Conservation (phyloP, 2,329 filamentous ascomycete genomes). For the Xylaria sp. region DNA sequence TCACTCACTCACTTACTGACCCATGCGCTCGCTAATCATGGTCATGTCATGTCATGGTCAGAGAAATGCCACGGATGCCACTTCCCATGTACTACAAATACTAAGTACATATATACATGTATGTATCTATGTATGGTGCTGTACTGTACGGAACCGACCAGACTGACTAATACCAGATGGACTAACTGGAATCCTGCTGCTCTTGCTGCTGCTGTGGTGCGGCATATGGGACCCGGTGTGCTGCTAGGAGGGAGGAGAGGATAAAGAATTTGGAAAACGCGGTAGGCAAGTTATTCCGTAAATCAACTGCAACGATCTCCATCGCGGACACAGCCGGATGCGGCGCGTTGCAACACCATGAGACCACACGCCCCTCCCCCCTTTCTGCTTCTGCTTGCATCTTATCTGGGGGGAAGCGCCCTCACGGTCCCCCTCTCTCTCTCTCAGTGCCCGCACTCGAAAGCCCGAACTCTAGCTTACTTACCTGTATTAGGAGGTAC, state of each 20-base stretch:
- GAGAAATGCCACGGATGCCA: constrained; percentile 13
- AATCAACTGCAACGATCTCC: constrained; percentile 35
- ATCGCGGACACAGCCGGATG: constrained; percentile 34
- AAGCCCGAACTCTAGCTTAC: constrained; percentile 16
- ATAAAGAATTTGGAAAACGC: constrained; percentile 27
- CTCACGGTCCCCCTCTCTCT: not conserved
- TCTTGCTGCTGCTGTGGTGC: constrained; percentile 19
- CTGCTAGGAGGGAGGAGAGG: not conserved
- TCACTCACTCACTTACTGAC: not conserved
- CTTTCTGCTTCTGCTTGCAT: constrained; percentile 29
- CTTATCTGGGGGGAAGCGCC: constrained; percentile 28
- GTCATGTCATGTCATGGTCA: constrained; percentile 18
- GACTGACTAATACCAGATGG: no score
- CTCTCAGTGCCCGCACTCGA: constrained; percentile 22
- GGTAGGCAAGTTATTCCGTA: constrained; percentile 24
- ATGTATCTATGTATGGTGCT: not conserved
- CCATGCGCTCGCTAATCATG: constrained; percentile 2
- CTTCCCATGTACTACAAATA: constrained; percentile 1
- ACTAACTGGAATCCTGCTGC: constrained; percentile 26
- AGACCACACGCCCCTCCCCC: constrained; percentile 28
- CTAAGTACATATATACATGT: not conserved
- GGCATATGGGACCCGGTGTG: constrained; percentile 1
- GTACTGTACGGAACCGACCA: not conserved
- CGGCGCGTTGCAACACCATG: constrained; percentile 37
- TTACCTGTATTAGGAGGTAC: constrained; percentile 11